Evolutionary conservation across 2,329 filamentous ascomycete species (phyloP).

Genomic region (Tricladium varicosporioides): DNA sequence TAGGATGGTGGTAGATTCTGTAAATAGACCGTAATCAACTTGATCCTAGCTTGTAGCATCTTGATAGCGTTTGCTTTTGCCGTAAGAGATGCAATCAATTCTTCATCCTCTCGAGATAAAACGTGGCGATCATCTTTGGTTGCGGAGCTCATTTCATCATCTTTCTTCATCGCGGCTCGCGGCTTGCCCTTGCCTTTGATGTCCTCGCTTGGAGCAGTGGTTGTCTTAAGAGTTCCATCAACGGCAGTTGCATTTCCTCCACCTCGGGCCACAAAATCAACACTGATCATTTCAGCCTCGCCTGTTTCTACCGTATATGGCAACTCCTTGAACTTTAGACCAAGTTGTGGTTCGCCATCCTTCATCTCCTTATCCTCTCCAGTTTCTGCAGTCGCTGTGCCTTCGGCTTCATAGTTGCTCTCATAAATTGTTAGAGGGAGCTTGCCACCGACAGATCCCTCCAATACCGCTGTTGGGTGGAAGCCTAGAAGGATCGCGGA

Average conservation of each 20-base stretch:
- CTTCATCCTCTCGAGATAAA: slow-evolving; percentile 59
- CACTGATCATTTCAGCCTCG: slow-evolving; percentile 96
- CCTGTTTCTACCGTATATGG: slow-evolving; percentile 88
- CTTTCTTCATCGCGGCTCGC: slow-evolving; percentile 31
- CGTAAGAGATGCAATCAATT: slow-evolving; percentile 65
- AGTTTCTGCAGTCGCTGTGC: slow-evolving; percentile 42
- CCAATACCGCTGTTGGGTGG: slow-evolving; percentile 62
- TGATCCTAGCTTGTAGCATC: slow-evolving; percentile 80
- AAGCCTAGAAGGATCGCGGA: slow-evolving; percentile 83
- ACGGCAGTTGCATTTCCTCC: slow-evolving; percentile 75
- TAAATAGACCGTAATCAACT: slow-evolving; percentile 74
- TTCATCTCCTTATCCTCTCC: slow-evolving; percentile 71
- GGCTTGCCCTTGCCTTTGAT: slow-evolving; percentile 29
- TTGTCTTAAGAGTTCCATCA: slow-evolving; percentile 29
- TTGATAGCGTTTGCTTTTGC: slow-evolving; percentile 91
- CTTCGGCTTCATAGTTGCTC: slow-evolving; percentile 73
- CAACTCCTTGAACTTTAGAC: slow-evolving; percentile 77
- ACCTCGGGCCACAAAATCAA: slow-evolving; percentile 87
- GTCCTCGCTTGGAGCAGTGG: slow-evolving; percentile 30
- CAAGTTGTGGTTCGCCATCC: slow-evolving; percentile 54
- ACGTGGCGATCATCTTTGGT: slow-evolving; percentile 49
- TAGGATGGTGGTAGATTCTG: slow-evolving; percentile 66
- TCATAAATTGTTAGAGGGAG: slow-evolving; percentile 92
- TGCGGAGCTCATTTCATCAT: slow-evolving; percentile 32
- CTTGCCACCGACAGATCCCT: slow-evolving; percentile 66